Percentiles rank a stretch among this genome's conserved stretches.
Evolutionary conservation across 106 monocot genomes (phyloP).

Genomic region (Amphibolis antarctica): DNA sequence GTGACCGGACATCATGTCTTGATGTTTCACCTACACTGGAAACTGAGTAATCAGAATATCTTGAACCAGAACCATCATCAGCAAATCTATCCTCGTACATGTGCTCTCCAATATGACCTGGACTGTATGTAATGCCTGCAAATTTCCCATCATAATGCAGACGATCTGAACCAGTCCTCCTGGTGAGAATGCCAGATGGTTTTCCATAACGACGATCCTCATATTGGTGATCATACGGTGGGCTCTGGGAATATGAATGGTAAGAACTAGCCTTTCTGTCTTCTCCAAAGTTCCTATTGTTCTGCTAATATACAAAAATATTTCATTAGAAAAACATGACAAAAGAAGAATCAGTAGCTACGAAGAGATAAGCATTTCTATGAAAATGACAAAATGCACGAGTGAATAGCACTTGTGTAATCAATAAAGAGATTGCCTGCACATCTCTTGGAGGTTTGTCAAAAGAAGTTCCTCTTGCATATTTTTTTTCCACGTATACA

Average conservation of each 20-base stretch:
- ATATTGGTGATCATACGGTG: conserved; percentile 33
- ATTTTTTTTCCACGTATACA: conserved; percentile 94
- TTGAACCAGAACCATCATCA: conserved; percentile 51
- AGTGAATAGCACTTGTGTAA: not conserved
- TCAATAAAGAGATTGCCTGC: conserved; percentile 31
- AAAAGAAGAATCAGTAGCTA: not conserved
- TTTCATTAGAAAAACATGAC: not conserved
- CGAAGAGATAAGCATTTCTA: not conserved
- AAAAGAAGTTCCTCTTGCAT: conserved; percentile 42
- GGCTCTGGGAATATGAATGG: conserved; percentile 33
- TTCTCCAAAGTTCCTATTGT: conserved; percentile 14
- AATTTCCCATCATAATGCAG: conserved; percentile 72
- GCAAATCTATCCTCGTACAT: conserved; percentile 70
- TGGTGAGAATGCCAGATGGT: conserved; percentile 42
- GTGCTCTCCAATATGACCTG: conserved; percentile 24
- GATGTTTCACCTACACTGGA: conserved; percentile 50
- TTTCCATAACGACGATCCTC: conserved; percentile 76
- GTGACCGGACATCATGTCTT: conserved; percentile 43
- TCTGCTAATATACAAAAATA: conserved; percentile 8
- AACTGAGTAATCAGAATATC: conserved; percentile 54
- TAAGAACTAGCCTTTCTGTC: conserved; percentile 27
- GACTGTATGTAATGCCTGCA: conserved; percentile 52
- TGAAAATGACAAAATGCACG: not conserved
- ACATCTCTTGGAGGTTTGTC: conserved; percentile 77
- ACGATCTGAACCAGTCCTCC: conserved; percentile 81